phyloP scores from a whole-genome alignment of 1,139 yeast genomes.

The Magnusiomyces tetraspermus region DNA sequence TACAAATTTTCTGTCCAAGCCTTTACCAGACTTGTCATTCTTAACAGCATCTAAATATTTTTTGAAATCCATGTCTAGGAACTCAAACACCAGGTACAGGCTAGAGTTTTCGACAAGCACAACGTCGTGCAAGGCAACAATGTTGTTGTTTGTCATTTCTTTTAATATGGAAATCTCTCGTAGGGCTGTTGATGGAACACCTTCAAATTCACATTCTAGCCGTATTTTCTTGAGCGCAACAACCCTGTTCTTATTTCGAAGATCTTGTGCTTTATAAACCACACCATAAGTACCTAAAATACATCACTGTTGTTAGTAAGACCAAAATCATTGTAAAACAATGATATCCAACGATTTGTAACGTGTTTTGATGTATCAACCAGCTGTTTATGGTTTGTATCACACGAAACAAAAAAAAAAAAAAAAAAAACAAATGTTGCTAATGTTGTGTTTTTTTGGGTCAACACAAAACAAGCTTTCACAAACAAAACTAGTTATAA shows the following conservation, averaged over 20 bases:
- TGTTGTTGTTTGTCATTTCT: constrained; percentile 87
- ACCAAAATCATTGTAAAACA: no score
- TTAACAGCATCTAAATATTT: constrained; percentile 95
- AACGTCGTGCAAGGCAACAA: constrained; percentile 83
- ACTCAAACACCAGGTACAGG: constrained; percentile 86
- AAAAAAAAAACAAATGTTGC: no score
- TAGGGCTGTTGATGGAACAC: constrained; percentile 97
- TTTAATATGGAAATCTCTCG: constrained; percentile 89
- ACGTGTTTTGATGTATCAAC: no score
- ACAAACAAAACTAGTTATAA: no score
- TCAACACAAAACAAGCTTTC: no score
- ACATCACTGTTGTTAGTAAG: not conserved
- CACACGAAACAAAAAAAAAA: no score
- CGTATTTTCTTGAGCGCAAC: constrained; percentile 94
- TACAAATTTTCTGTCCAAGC: constrained; percentile 82
- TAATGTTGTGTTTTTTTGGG: no score
- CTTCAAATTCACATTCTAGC: constrained; percentile 95
- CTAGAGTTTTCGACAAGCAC: constrained; percentile 96
- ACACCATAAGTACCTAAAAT: constrained; percentile 80
- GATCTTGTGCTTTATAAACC: constrained; percentile 90
- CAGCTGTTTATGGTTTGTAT: no score
- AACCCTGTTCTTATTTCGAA: constrained; percentile 76
- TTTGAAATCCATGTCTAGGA: constrained; percentile 85
- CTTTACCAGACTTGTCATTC: constrained; percentile 86
- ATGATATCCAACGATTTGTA: no score